Evolutionary conservation across 192 early-diverging fungal genomes (phyloP).

Genomic region (Coemansia sp.): DNA sequence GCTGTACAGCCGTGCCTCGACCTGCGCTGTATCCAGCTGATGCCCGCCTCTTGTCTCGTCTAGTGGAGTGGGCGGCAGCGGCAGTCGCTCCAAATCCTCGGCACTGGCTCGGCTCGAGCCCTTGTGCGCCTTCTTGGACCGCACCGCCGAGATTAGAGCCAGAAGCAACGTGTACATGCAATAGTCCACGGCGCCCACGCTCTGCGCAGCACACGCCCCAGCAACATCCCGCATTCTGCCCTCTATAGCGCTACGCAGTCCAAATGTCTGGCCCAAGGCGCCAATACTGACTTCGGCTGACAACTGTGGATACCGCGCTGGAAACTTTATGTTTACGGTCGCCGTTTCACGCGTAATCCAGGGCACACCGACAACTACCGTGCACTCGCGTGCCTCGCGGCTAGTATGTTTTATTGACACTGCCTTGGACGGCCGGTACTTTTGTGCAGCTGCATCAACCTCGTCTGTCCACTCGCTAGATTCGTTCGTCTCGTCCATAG

Average conservation of each 20-base stretch:
- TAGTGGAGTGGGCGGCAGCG: constrained; percentile 25
- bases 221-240: constrained; percentile 13
- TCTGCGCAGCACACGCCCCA: constrained; percentile 23
- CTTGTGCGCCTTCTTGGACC: constrained; percentile 8
- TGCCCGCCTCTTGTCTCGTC: neutral
- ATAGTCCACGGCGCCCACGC: constrained; percentile 21
- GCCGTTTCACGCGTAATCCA: constrained; percentile 38
- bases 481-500: neutral
- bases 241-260: neutral
- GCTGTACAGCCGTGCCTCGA: neutral
- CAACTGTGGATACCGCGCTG: constrained; percentile 24
- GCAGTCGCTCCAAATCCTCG: constrained; percentile 37
- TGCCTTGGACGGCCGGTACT: constrained; percentile 20
- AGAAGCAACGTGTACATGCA: constrained; percentile 31
- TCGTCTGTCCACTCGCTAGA: neutral
- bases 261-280: constrained; percentile 9
- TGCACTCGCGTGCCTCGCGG: constrained; percentile 13
- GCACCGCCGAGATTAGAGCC: constrained; percentile 16
- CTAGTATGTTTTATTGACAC: constrained; percentile 9
- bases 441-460: constrained; percentile 17
- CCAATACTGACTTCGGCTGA: constrained; percentile 14
- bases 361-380: constrained; percentile 23
- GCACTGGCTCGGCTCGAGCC: neutral
- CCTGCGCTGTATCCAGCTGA: neutral
- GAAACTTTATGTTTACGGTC: constrained; percentile 17